Percentiles rank a stretch among this genome's conserved stretches.
These are phyloP conservation scores for Volvox carteri DNA, from an alignment of 163 green algal genomes.

Conservation along the genomic window DNA sequence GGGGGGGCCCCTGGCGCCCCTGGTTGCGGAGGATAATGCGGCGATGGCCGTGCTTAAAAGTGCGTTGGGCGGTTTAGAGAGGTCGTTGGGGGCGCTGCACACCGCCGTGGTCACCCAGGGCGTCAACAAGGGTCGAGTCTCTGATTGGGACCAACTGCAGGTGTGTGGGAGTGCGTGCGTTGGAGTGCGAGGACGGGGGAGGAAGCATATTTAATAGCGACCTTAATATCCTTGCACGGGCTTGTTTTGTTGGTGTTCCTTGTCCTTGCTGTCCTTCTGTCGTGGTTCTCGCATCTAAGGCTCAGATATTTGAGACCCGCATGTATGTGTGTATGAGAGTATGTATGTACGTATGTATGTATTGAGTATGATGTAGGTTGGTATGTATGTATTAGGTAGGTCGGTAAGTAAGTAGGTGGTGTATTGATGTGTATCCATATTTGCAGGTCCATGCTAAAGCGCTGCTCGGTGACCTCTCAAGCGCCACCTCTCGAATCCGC, in stretches of 20 bases:
- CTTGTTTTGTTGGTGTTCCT: background rate
- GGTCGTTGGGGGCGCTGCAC: slow-evolving; percentile 18
- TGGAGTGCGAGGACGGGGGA: too few relatives aligned
- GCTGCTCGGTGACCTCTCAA: slow-evolving; percentile 43
- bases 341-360: too few relatives aligned
- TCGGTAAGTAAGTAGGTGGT: too few relatives aligned
- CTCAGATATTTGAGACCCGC: background rate
- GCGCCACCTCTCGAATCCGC: slow-evolving; percentile 9
- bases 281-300: background rate
- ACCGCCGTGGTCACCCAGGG: background rate
- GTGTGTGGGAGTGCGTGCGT: too few relatives aligned
- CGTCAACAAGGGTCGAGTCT: background rate
- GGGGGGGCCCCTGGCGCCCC: background rate
- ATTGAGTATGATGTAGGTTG: too few relatives aligned
- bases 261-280: background rate
- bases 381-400: too few relatives aligned
- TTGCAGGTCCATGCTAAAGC: slow-evolving; percentile 10
- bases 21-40: slow-evolving; percentile 20
- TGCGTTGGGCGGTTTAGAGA: slow-evolving; percentile 26
- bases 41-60: background rate
- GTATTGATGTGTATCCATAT: background rate
- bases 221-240: background rate
- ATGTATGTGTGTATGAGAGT: background rate
- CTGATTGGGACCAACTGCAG: slow-evolving; percentile 39
- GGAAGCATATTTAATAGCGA: background rate